Percentiles rank a stretch among this genome's conserved stretches.
phyloP scores from a whole-genome alignment of 1,284 basidiomycete genomes.

The Fomitopsis schrenkii region DNA sequence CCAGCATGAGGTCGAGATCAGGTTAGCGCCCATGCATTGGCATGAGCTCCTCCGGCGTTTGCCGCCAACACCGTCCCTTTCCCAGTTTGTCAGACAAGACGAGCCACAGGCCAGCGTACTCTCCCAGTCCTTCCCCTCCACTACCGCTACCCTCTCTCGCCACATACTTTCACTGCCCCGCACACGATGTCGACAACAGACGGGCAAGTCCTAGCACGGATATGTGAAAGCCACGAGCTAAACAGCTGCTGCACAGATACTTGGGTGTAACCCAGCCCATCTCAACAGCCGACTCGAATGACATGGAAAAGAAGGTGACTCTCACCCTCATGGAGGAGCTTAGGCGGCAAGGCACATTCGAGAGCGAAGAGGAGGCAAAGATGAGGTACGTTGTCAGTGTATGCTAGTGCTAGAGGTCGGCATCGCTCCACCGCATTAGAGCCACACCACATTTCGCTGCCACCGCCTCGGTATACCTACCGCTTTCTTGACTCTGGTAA shows the following conservation, averaged over 20 bases:
- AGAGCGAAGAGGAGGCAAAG: conserved; percentile 85
- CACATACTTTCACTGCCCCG: not conserved
- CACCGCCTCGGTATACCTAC: not conserved
- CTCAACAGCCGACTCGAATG: conserved; percentile 70
- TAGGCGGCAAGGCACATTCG: conserved; percentile 83
- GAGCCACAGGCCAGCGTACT: not conserved
- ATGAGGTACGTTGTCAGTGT: conserved; percentile 62
- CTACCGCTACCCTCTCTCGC: not conserved
- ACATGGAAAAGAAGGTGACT: conserved; percentile 81
- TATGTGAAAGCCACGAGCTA: not conserved
- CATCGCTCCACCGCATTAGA: not conserved
- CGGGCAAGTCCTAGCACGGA: conserved; percentile 11
- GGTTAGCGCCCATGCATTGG: not conserved
- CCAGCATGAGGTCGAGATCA: conserved; percentile 18
- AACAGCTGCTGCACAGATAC: conserved; percentile 38
- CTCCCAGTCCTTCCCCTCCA: not conserved
- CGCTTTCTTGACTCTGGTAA: not conserved
- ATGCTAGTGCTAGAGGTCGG: not conserved
- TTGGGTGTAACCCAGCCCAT: conserved; percentile 91
- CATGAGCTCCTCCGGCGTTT: conserved; percentile 4
- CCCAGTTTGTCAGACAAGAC: conserved; percentile 10
- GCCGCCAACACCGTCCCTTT: conserved; percentile 5
- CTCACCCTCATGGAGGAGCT: conserved; percentile 87
- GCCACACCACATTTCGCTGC: not conserved
- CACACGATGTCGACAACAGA: conserved; percentile 12